phyloP scores from a whole-genome alignment of 441 rosid genomes.

The Melianthus villosus region DNA sequence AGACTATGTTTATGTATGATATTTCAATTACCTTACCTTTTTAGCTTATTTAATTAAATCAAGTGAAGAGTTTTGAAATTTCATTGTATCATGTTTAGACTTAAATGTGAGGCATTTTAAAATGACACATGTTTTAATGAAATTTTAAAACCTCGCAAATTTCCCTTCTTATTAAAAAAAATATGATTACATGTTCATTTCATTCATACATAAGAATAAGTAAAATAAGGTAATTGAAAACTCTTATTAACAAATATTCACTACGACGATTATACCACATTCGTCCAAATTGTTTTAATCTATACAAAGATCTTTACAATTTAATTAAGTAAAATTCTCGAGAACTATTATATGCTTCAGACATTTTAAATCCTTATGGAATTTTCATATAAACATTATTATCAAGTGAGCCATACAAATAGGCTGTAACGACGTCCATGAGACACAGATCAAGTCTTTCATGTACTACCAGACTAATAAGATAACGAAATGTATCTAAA shows the following conservation, averaged over 20 bases:
- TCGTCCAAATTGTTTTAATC: background rate
- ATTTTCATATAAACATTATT: slow-evolving; percentile 8
- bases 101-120: too few relatives aligned
- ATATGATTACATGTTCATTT: too few relatives aligned
- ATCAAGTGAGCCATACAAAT: slow-evolving; percentile 3
- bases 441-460: background rate
- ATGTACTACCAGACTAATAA: background rate
- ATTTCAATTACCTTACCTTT: too few relatives aligned
- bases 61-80: too few relatives aligned
- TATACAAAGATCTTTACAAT: slow-evolving; percentile 1
- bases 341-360: background rate
- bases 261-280: slow-evolving; percentile 6
- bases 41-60: too few relatives aligned
- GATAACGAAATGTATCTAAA: background rate
- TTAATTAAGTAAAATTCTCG: background rate
- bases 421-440: slow-evolving; percentile 3
- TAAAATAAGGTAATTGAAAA: too few relatives aligned
- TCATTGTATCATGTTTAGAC: too few relatives aligned
- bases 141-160: too few relatives aligned
- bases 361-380: background rate
- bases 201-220: too few relatives aligned
- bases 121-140: too few relatives aligned
- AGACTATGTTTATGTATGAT: too few relatives aligned
- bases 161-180: too few relatives aligned
- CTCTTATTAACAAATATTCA: background rate